Base-by-base conservation (phyloP, 2,329 filamentous ascomycete species). In the Aschersonia sp. region DNA sequence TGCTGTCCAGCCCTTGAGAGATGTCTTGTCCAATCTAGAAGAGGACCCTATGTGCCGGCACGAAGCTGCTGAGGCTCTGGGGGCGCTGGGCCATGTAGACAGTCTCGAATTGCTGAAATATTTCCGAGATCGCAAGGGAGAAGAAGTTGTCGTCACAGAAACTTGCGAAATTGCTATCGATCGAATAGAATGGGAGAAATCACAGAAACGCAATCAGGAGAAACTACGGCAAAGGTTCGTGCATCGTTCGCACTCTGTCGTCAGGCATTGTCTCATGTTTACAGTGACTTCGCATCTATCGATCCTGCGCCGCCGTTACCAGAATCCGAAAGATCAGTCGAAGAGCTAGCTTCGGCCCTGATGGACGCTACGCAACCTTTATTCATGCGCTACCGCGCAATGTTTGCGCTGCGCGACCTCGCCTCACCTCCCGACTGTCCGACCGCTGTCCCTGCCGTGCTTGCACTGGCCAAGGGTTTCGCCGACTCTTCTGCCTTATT, bases 141-240 rank as follows among this genome's bases (percentile, higher is more conserved):
- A 97, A 67, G 75, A 82, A 35, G 80, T 84, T 31, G 85, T 89
- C 40, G 82, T 98, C n/a, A 78, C 78, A 42, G 89, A 98, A 73
- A 98, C 92, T 1, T 98, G 92, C 63, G 92, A 98, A 62, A 92
- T 98, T 61, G 91, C 94, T 5, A 85, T 97, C 49, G 89, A 89
- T 58, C 80, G 92, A 55, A 94, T 98, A 59, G 76, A 89, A 63
- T 98, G 92, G 91, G 88, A 92, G 66, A 85, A 86, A 58, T 86
- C 83, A 2, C 77, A 83, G 58, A 72, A 78, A 58, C 73, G 78
- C 53, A 82, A 82, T 61, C 67, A 70, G 43, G 89, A 97, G 68
- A 85, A 84, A 62, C 62, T 96, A 64, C 84, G 82, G 62, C 74
- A 84, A 60, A 94, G 88, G 89, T 91, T 70, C 54, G 71, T 51